Conservation (phyloP, 2,329 filamentous ascomycete species). For the Trichoderma hamatum region DNA sequence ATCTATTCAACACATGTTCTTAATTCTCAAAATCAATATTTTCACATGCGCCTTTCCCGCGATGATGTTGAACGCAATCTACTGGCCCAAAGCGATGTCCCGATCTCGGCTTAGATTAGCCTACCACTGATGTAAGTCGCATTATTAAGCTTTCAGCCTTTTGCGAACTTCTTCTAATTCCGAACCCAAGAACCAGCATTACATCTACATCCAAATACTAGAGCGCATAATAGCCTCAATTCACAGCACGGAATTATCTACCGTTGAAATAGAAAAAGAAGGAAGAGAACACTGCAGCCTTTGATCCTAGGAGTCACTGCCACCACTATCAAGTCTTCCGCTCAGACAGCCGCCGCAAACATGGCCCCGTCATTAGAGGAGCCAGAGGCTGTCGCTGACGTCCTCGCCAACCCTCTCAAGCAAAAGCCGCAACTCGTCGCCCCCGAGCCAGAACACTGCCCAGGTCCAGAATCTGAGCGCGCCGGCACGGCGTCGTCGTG, state of each 20-base stretch:
- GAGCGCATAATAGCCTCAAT: background rate
- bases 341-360: conserved; percentile 17
- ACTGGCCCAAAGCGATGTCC: background rate
- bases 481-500: conserved; percentile 79
- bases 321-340: background rate
- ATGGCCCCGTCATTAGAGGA: conserved; percentile 86
- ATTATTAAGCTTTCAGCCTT: conserved; percentile 31
- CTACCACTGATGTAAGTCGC: conserved; percentile 3
- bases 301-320: background rate
- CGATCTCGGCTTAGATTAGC: conserved; percentile 19
- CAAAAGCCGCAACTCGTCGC: conserved; percentile 83
- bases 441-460: conserved; percentile 95
- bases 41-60: background rate
- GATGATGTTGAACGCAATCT: background rate
- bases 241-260: background rate
- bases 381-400: conserved; percentile 65
- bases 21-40: background rate
- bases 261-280: background rate
- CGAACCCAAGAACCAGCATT: background rate
- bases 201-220: background rate
- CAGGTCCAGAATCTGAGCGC: conserved; percentile 78
- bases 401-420: conserved; percentile 76
- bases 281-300: background rate
- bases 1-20: background rate
- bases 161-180: background rate